Evolutionary conservation across 306 rosid species (phyloP).

Genomic region (Vigna angularis): DNA sequence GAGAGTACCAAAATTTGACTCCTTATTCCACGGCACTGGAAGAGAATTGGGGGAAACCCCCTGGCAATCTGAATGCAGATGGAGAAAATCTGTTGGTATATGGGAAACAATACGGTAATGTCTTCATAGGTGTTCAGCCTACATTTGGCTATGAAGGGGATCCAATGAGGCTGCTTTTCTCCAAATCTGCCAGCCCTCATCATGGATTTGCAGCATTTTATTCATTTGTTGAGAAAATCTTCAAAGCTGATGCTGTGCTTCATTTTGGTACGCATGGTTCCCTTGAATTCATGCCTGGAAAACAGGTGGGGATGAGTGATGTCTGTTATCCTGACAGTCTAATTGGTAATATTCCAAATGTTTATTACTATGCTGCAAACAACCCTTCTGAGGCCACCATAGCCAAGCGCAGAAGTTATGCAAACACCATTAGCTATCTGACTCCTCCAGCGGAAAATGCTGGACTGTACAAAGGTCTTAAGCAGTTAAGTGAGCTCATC

Average conservation of each 20-base stretch:
- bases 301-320: constrained; percentile 99
- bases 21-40: constrained; percentile 85
- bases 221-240: constrained; percentile 87
- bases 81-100: constrained; percentile 95
- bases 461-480: constrained; percentile 98
- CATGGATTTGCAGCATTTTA: constrained; percentile 98
- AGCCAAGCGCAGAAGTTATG: constrained; percentile 98
- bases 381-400: constrained; percentile 99
- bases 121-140: constrained; percentile 98
- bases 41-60: constrained; percentile 99
- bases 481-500: constrained; percentile 94
- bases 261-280: constrained; percentile 99
- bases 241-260: constrained; percentile 95
- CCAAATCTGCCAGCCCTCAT: constrained; percentile 99
- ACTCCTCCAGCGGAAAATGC: constrained; percentile 99
- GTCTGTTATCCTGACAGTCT: constrained; percentile 93
- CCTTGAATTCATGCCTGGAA: constrained; percentile 99
- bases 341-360: constrained; percentile 92
- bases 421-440: constrained; percentile 95
- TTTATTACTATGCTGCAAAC: constrained; percentile 95
- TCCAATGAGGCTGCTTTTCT: constrained; percentile 97
- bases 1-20: constrained; percentile 85
- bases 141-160: constrained; percentile 98
- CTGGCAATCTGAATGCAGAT: constrained; percentile 93
- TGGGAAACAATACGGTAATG: constrained; percentile 89